Conservation (phyloP, 2,329 filamentous ascomycete genomes). For the Biscogniauxia sp. region DNA sequence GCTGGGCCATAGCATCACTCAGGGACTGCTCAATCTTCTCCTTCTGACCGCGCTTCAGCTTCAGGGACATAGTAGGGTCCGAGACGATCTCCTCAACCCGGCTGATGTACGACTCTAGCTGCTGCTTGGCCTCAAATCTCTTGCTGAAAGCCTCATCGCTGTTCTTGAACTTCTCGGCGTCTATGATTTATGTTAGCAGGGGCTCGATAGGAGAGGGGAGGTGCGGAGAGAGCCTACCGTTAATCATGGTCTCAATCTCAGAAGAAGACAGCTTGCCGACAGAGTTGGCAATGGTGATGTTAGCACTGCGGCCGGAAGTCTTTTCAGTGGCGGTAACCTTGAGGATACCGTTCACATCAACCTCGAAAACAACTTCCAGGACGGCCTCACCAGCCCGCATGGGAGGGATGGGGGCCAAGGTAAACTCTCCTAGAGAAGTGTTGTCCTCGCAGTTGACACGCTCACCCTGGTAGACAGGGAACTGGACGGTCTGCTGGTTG, state of each 20-base stretch:
- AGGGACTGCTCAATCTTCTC: constrained; percentile 98
- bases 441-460: constrained; percentile 98
- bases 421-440: constrained; percentile 96
- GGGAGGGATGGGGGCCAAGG: constrained; percentile 81
- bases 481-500: constrained; percentile 79
- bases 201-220: not conserved
- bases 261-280: constrained; percentile 93
- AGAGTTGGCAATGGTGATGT: constrained; percentile 99
- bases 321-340: constrained; percentile 99
- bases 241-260: constrained; percentile 99
- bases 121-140: constrained; percentile 98
- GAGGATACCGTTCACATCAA: constrained; percentile 99
- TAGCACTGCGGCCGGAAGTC: constrained; percentile 94
- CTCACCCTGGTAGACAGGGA: constrained; percentile 95
- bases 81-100: constrained; percentile 98
- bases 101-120: constrained; percentile 98
- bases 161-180: constrained; percentile 98
- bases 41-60: constrained; percentile 98
- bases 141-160: constrained; percentile 99
- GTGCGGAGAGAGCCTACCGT: constrained; percentile 49
- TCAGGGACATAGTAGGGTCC: constrained; percentile 91
- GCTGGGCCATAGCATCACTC: constrained; percentile 94
- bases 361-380: constrained; percentile 97
- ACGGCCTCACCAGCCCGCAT: constrained; percentile 94
- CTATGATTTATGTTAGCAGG: constrained; percentile 37